phyloP scores from a whole-genome alignment of 768 basidiomycete species.

The Leccinum boreale region DNA sequence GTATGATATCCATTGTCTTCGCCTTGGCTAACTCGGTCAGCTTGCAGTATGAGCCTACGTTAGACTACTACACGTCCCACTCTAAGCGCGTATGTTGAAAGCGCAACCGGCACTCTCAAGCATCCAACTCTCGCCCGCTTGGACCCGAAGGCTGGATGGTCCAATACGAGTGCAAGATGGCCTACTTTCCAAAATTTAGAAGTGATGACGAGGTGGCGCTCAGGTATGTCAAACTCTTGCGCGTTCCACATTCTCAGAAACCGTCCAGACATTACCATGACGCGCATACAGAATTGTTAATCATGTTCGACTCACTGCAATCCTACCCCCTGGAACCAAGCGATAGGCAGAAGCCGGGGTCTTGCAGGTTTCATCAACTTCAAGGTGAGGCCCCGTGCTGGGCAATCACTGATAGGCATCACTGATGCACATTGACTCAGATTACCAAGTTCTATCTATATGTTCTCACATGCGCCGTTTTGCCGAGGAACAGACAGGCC shows the following conservation, averaged over 20 bases:
- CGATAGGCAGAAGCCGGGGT: conserved; percentile 98
- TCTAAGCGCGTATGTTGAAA: conserved; percentile 53
- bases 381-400: conserved; percentile 51
- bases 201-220: conserved; percentile 90
- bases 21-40: no score
- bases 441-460: conserved; percentile 62
- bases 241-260: conserved; percentile 5
- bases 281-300: conserved; percentile 75
- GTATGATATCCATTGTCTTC: no score
- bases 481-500: no score
- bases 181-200: conserved; percentile 92
- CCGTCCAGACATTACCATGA: conserved; percentile 84
- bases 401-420: not conserved
- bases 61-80: no score
- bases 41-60: no score
- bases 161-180: conserved; percentile 97
- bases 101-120: conserved; percentile 75
- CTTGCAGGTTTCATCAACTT: conserved; percentile 90
- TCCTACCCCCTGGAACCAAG: conserved; percentile 89
- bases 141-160: conserved; percentile 92
- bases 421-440: conserved; percentile 35
- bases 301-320: conserved; percentile 87
- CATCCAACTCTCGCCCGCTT: conserved; percentile 52
- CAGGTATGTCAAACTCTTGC: conserved; percentile 54
- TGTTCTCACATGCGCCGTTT: no score